Percentiles rank a stretch among this genome's conserved stretches.
phyloP scores from a whole-genome alignment of 2,329 filamentous ascomycete genomes.

The Zelopaecilomyces penicillatus region DNA sequence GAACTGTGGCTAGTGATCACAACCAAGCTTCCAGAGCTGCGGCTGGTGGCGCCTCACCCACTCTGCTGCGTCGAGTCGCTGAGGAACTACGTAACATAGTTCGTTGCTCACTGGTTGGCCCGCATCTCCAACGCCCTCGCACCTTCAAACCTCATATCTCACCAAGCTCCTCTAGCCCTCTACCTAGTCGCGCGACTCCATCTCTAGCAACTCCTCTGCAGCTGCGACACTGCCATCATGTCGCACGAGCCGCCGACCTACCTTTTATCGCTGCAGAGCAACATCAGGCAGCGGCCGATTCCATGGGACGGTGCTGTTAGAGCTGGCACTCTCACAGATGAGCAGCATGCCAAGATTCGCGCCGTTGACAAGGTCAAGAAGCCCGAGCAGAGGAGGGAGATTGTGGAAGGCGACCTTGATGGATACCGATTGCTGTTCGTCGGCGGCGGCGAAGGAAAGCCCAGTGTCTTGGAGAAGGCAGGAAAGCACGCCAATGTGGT shows the following conservation, averaged over 20 bases:
- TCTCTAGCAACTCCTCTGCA: slow-evolving; percentile 14
- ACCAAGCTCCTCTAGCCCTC: neutral
- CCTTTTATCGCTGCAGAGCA: slow-evolving; percentile 79
- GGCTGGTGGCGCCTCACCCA: slow-evolving; percentile 6
- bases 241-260: slow-evolving; percentile 89
- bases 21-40: slow-evolving; percentile 8
- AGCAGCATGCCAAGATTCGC: slow-evolving; percentile 90
- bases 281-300: slow-evolving; percentile 91
- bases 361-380: slow-evolving; percentile 93
- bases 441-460: slow-evolving; percentile 64
- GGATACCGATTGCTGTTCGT: slow-evolving; percentile 76
- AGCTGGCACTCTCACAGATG: slow-evolving; percentile 86
- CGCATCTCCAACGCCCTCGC: slow-evolving; percentile 9
- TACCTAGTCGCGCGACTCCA: slow-evolving; percentile 7
- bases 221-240: slow-evolving; percentile 44
- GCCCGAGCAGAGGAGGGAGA: slow-evolving; percentile 70
- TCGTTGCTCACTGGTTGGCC: slow-evolving; percentile 5
- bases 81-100: neutral
- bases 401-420: slow-evolving; percentile 69
- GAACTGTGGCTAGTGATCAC: slow-evolving; percentile 6
- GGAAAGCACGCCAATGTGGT: slow-evolving; percentile 82
- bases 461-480: slow-evolving; percentile 72
- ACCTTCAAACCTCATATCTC: slow-evolving; percentile 5
- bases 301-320: slow-evolving; percentile 96
- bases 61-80: slow-evolving; percentile 1